Base-by-base conservation (phyloP, 1,139 yeast genomes). In the Blastobotrys aristatus region DNA sequence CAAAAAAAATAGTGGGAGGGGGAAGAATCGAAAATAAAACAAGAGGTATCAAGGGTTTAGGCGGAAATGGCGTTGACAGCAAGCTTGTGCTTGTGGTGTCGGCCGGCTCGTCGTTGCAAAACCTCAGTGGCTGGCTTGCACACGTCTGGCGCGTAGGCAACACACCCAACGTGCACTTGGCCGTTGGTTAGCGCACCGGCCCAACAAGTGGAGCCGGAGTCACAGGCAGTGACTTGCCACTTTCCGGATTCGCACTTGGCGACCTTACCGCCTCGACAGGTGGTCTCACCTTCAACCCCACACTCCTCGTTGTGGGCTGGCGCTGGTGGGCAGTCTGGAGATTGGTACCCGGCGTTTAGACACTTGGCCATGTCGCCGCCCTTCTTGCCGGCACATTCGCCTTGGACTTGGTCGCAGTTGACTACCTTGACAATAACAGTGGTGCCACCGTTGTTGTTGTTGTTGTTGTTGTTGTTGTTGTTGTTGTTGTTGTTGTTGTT, bases 221-320 rank as follows among this genome's bases (percentile, higher is more conserved):
- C 75, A 64, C 86, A 80, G 36, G 63, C 70, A 57, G 72, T 70
- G 22, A 59, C 59, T 16, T 76, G 79, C 85, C 86, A 80, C 17
- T 62, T 50, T 35, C 80, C 79, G 57, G 66, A 69, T 57, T 75
- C 70, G 63, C 85, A 80, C 31, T 77, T 65, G 14, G 82, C 79
- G 54, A 74, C 71, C 35, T 67, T 53, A 43, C 81, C 82, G 52
- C 68, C 66, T n/a, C 69, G 58, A 62, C 84, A 80, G 3, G 79
- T 72, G 29, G 71, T 55, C 13, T 70, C 72, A 43, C 82, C 82
- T 32, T 71, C 73, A 5, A 64, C 62, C 36, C 46, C 27, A 17
- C 44, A 40, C 11, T 3, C 17, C 2, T 7, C 37, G 46, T 43
- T 42, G 14, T 48, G 39, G 40, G 51, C 43, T 13, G 56, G 37